Percentiles rank a stretch among this genome's conserved stretches.
These are phyloP conservation scores for Clavispora carvajalis DNA, from an alignment of 805 yeast genomes.

Conservation along the genomic window DNA sequence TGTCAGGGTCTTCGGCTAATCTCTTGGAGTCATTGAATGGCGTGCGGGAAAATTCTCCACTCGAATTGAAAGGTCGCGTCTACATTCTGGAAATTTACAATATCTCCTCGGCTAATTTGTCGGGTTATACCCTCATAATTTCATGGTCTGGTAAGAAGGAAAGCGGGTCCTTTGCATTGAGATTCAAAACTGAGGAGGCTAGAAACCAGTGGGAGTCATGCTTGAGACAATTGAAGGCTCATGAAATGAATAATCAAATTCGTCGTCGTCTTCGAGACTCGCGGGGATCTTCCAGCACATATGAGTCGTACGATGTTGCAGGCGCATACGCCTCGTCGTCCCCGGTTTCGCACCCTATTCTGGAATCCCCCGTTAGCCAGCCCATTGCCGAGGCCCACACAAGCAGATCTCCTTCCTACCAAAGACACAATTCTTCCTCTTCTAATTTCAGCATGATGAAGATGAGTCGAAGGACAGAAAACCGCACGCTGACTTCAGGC, in stretches of 20 bases:
- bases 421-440: constrained; percentile 38
- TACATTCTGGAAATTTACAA: constrained; percentile 61
- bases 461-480: constrained; percentile 1
- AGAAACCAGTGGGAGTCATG: constrained; percentile 78
- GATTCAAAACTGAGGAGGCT: constrained; percentile 78
- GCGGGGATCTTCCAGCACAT: constrained; percentile 22
- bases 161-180: constrained; percentile 76
- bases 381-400: constrained; percentile 3
- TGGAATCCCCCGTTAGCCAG: background rate
- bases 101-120: constrained; percentile 29
- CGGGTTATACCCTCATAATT: constrained; percentile 57
- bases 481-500: background rate
- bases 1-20: constrained; percentile 37
- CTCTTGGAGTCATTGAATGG: constrained; percentile 31
- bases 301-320: constrained; percentile 23
- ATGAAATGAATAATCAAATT: constrained; percentile 35
- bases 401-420: constrained; percentile 26
- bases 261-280: constrained; percentile 34
- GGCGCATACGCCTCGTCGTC: constrained; percentile 16
- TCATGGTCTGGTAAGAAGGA: constrained; percentile 86
- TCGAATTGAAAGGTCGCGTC: constrained; percentile 75
- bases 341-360: constrained; percentile 4
- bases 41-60: constrained; percentile 22
- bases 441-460: constrained; percentile 41
- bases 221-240: constrained; percentile 44